Conservation (phyloP, 2,329 filamentous ascomycete species). For the Colletotrichum scovillei region DNA sequence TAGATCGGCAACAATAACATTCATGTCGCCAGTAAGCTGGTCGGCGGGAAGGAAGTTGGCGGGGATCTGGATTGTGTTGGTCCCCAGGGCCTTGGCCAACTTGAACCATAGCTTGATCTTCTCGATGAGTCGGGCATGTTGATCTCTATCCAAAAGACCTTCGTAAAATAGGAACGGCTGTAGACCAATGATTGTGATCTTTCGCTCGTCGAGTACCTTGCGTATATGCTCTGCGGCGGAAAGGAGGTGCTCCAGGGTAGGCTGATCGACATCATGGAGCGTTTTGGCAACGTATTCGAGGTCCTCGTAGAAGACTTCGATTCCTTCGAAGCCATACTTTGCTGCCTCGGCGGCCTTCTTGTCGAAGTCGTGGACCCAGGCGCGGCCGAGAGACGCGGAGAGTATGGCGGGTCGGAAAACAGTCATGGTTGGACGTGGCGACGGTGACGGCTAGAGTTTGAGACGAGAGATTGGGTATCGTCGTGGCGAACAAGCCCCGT, state of each 20-base stretch:
- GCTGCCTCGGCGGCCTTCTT: slow-evolving; percentile 4
- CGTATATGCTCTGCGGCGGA: slow-evolving; percentile 68
- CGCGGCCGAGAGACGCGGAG: slow-evolving; percentile 16
- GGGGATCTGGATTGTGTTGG: slow-evolving; percentile 79
- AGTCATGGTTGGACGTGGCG: not conserved
- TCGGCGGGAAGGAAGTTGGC: slow-evolving; percentile 71
- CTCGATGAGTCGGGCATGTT: slow-evolving; percentile 66
- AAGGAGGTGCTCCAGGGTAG: slow-evolving; percentile 56
- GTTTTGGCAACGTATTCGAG: slow-evolving; percentile 68
- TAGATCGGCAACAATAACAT: slow-evolving; percentile 71
- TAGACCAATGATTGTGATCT: slow-evolving; percentile 71
- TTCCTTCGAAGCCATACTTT: slow-evolving; percentile 65
- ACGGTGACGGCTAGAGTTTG: no score
- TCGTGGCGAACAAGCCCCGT: no score
- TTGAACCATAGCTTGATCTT: slow-evolving; percentile 78
- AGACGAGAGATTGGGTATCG: no score
- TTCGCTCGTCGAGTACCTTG: slow-evolving; percentile 64
- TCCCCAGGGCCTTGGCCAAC: slow-evolving; percentile 70
- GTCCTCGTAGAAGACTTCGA: slow-evolving; percentile 84
- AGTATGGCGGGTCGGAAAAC: slow-evolving; percentile 12
- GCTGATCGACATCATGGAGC: slow-evolving; percentile 48
- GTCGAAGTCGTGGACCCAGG: slow-evolving; percentile 43
- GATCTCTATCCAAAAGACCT: slow-evolving; percentile 71
- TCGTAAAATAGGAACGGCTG: slow-evolving; percentile 85
- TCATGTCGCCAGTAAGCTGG: slow-evolving; percentile 56